A percentile compares a stretch with the other conserved stretches of the same genome.
Conservation (phyloP, 2,329 filamentous ascomycete genomes). For the Fusarium camptoceras region DNA sequence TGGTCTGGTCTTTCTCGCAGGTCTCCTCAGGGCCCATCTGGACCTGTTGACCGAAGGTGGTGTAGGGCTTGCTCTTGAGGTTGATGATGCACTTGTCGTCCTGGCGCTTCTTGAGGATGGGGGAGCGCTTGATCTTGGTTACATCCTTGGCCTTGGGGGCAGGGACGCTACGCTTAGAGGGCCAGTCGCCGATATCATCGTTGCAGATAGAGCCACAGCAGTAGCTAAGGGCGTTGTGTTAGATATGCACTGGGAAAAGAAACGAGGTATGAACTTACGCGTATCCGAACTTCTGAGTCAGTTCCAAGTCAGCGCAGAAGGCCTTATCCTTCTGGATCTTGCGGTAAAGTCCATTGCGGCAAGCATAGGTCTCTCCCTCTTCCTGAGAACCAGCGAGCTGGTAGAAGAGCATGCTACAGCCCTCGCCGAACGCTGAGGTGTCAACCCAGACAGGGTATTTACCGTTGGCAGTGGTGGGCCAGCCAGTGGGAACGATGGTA, state of each 20-base stretch:
- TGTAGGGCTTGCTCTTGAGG: slow-evolving; percentile 13
- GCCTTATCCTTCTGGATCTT: not conserved
- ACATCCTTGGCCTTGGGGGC: not conserved
- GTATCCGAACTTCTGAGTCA: slow-evolving; percentile 7
- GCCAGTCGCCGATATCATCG: not conserved
- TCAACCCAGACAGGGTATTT: slow-evolving; percentile 16
- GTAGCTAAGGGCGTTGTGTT: not conserved
- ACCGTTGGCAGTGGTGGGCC: not conserved
- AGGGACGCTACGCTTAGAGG: not conserved
- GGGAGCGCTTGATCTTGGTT: slow-evolving; percentile 5
- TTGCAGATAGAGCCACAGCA: slow-evolving; percentile 10
- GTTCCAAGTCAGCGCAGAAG: not conserved
- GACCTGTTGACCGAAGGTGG: slow-evolving; percentile 7
- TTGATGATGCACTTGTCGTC: slow-evolving; percentile 20
- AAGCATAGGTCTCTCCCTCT: slow-evolving; percentile 5
- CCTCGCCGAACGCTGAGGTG: not conserved
- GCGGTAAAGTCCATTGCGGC: slow-evolving; percentile 6
- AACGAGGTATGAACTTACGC: not conserved
- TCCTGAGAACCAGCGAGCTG: slow-evolving; percentile 11
- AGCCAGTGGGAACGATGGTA: not conserved
- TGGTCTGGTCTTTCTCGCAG: slow-evolving; percentile 3
- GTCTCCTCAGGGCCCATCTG: not conserved
- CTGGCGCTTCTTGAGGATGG: slow-evolving; percentile 6
- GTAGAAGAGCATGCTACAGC: slow-evolving; percentile 22
- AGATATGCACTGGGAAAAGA: accelerated